Base-by-base conservation (phyloP, 345 rosid species). In the sweet orange (Citrus sinensis) region DNA sequence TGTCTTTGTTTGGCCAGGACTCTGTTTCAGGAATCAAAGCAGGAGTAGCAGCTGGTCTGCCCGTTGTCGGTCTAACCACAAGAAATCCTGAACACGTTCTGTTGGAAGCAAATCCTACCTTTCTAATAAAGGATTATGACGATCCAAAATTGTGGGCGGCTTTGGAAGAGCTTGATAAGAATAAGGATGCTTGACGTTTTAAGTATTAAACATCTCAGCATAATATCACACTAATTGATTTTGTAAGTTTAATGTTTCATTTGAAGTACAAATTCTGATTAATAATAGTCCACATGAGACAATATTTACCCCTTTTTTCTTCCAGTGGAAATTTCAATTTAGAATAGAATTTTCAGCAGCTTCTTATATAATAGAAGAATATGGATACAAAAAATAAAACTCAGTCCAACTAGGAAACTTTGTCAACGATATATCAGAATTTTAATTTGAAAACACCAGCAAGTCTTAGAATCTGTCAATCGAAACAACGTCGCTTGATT, bases 1-100 rank as follows among this genome's bases (percentile, higher is more conserved):
- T 39, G 35, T 32, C 73, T 71, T 39, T 39, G 60, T 22, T 76
- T 49, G 79, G 68, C 35, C 62, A 93, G 95, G 98, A 97, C 81
- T 97, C 98, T 1, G 84, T 86, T 54, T 94, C 98, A 0, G 98
- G 99, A 74, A 97, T 94, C 20, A 92, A 73, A 85, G 98, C 98
- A 32, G 99, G 98, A 80, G 99, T 97, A 74, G 98, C 94, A 17
- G 99, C 98, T 16, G 98, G 94, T 25, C 83, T 94, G 90, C 98
- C 98, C 0, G 98, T 93, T 71, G 73, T 91, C 46, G 98, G 98
- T 75, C 56, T 97, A 46, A 82, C 90, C 8, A 94, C 96, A 9
- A 83, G 98, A 79, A 97, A 92, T 74, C 94, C 98, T 20, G 98
- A 86, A 46, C 80, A 87, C 51, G 1, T 83, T 24, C 84, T 94